phyloP scores from a whole-genome alignment of 2,329 filamentous ascomycete species.

The Eurotiales sp. region DNA sequence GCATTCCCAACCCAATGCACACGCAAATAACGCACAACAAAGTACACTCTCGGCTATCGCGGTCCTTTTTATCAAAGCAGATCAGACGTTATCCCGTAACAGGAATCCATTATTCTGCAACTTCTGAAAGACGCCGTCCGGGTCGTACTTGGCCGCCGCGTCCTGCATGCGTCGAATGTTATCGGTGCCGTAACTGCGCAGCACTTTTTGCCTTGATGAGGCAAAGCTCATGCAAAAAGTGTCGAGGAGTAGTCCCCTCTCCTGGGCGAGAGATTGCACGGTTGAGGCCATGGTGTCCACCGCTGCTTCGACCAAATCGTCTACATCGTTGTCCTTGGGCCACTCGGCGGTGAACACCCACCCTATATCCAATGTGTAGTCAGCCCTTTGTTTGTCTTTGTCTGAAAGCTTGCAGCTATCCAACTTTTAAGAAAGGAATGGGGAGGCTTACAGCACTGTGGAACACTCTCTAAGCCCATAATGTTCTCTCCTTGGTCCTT shows the following conservation, averaged over 20 bases:
- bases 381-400: background rate
- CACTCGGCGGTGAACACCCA: slow-evolving; percentile 3
- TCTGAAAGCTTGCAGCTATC: background rate
- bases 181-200: background rate
- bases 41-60: too few species aligned
- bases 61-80: too few species aligned
- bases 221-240: background rate
- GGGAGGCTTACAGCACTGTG: slow-evolving; percentile 8
- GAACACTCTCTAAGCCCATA: slow-evolving; percentile 8
- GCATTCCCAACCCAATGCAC: too few species aligned
- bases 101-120: slow-evolving; percentile 4
- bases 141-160: slow-evolving; percentile 2
- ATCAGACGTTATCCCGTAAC: too few species aligned
- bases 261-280: background rate
- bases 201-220: background rate
- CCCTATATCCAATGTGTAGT: too few species aligned
- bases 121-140: slow-evolving; percentile 5
- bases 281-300: background rate
- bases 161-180: slow-evolving; percentile 3
- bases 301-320: background rate
- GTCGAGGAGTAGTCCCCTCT: background rate
- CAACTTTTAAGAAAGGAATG: too few species aligned
- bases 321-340: background rate
- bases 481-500: slow-evolving; percentile 12
- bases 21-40: too few species aligned